These are phyloP conservation scores for Stephanodiscus triporus DNA, from an alignment of 108 stramenopile genomes.

Conservation along the genomic window DNA sequence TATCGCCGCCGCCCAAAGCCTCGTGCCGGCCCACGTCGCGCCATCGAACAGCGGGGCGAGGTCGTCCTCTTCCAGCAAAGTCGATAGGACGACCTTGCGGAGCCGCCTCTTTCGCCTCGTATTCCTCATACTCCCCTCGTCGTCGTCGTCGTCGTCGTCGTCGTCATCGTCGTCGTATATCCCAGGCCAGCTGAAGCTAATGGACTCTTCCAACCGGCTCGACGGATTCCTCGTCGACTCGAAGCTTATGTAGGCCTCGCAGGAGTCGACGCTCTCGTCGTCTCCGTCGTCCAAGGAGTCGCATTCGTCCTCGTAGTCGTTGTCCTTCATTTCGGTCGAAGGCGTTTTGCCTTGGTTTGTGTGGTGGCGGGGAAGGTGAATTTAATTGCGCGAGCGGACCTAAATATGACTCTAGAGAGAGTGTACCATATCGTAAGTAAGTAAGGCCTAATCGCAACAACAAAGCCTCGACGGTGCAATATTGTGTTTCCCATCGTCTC, in stretches of 20 bases:
- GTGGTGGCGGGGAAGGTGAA: too few relatives aligned
- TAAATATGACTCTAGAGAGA: too few relatives aligned
- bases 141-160: not conserved
- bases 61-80: constrained; percentile 59
- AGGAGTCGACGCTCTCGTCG: constrained; percentile 20
- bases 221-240: constrained; percentile 31
- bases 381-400: too few relatives aligned
- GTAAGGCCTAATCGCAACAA: too few relatives aligned
- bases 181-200: constrained; percentile 44
- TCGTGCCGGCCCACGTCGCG: constrained; percentile 87
- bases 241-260: constrained; percentile 39
- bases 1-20: constrained; percentile 83
- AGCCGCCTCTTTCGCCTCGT: constrained; percentile 3
- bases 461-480: too few relatives aligned
- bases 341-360: too few relatives aligned
- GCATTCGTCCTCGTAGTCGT: not conserved
- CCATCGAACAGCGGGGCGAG: constrained; percentile 85
- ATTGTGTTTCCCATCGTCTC: too few relatives aligned
- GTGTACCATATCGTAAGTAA: too few relatives aligned
- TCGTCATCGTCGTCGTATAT: constrained; percentile 19
- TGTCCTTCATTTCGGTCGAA: not conserved
- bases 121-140: not conserved
- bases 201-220: constrained; percentile 24
- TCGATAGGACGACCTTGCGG: constrained; percentile 55
- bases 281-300: not conserved